These are phyloP conservation scores for Heterobasidion occidentale DNA, from an alignment of 1,284 basidiomycete genomes.

Conservation along the genomic window DNA sequence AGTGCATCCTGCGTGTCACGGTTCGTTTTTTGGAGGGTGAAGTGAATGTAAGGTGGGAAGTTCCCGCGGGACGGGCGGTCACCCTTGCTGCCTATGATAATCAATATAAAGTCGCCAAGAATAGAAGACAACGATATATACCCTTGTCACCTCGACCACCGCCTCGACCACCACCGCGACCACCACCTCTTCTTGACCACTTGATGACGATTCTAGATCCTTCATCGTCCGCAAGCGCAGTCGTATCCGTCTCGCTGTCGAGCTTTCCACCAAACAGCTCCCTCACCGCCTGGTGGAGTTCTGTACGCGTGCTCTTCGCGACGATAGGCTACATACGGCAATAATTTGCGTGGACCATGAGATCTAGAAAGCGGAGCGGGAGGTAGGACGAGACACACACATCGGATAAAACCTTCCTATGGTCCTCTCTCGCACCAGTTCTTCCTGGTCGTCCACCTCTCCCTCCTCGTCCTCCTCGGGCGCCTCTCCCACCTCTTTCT, in stretches of 20 bases:
- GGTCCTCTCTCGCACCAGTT: slow-evolving; percentile 45
- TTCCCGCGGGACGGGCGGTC: slow-evolving; percentile 48
- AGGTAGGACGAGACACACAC: slow-evolving; percentile 36
- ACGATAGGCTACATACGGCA: slow-evolving; percentile 57
- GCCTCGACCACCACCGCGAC: slow-evolving; percentile 35
- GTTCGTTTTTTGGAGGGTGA: slow-evolving; percentile 96
- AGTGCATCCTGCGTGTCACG: slow-evolving; percentile 96
- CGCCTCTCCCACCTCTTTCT: slow-evolving; percentile 34
- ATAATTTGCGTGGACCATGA: not conserved
- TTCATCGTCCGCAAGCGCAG: slow-evolving; percentile 40
- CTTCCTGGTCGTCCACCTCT: slow-evolving; percentile 28
- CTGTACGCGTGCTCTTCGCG: slow-evolving; percentile 76
- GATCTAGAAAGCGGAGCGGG: slow-evolving; percentile 12
- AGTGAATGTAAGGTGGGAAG: slow-evolving; percentile 89
- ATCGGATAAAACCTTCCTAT: slow-evolving; percentile 71
- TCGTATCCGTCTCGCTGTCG: slow-evolving; percentile 71
- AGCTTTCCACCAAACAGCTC: slow-evolving; percentile 79
- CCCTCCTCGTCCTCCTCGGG: slow-evolving; percentile 32
- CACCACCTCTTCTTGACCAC: slow-evolving; percentile 52
- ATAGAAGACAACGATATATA: slow-evolving; percentile 10
- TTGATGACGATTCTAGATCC: slow-evolving; percentile 67
- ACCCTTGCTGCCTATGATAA: slow-evolving; percentile 20
- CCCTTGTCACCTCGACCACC: slow-evolving; percentile 31
- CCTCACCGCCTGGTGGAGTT: slow-evolving; percentile 77
- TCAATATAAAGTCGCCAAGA: slow-evolving; percentile 4